Evolutionary conservation across 2,329 filamentous ascomycete genomes (phyloP).

Genomic region (Calonectria honghensis): DNA sequence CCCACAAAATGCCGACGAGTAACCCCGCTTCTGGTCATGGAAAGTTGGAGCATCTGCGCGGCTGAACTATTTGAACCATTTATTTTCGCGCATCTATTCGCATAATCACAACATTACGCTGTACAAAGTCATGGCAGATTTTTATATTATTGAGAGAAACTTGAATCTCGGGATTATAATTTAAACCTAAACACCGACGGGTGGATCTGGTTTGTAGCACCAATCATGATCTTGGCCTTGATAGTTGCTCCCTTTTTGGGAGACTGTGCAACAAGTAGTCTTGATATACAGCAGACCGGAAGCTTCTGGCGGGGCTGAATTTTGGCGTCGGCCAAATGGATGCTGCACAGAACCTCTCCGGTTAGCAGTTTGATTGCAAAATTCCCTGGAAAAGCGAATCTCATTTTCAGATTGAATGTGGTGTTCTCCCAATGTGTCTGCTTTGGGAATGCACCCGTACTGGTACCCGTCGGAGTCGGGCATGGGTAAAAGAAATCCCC

Average conservation of each 20-base stretch:
- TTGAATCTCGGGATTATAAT: not conserved
- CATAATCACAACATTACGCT: too few species aligned
- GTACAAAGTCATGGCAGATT: too few species aligned
- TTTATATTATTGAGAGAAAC: too few species aligned
- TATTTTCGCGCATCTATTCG: too few species aligned
- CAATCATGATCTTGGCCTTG: not conserved
- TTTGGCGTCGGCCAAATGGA: not conserved
- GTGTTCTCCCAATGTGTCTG: not conserved
- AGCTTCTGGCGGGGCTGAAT: not conserved
- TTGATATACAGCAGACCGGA: too few species aligned
- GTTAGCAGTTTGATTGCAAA: not conserved
- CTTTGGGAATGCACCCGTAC: not conserved
- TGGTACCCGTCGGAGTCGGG: constrained; percentile 4
- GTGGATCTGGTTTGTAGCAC: not conserved
- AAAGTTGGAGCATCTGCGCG: too few species aligned
- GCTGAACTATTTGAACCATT: too few species aligned
- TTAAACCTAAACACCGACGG: not conserved
- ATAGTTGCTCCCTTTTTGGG: not conserved
- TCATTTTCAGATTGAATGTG: not conserved
- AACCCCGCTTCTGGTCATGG: too few species aligned
- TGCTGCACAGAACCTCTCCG: not conserved
- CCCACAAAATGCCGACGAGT: too few species aligned
- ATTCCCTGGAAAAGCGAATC: not conserved
- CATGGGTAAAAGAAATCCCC: not conserved
- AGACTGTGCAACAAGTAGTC: not conserved